Conservation (phyloP, 257 asterid genomes). For the Catharanthus roseus region DNA sequence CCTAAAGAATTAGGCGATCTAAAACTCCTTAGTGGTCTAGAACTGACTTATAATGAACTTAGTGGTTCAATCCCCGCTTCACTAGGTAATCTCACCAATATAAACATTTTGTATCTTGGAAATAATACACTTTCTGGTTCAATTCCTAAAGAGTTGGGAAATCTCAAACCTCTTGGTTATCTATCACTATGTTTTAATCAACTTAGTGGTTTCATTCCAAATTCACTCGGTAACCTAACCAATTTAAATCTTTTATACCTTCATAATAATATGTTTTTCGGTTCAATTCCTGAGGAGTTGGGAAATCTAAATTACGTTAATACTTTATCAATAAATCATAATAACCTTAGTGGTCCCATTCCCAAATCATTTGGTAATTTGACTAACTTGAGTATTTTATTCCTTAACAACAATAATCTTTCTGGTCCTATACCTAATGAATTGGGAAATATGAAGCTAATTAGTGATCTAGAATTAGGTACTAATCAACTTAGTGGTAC, state of each 20-base stretch:
- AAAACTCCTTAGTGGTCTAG: not conserved
- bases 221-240: constrained; percentile 2
- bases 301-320: not conserved
- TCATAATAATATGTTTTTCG: not conserved
- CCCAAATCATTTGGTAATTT: not conserved
- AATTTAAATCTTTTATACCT: not conserved
- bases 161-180: no score
- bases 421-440: no score
- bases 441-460: no score
- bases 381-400: no score
- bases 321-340: not conserved
- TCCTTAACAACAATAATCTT: no score
- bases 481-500: no score
- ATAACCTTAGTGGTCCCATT: constrained; percentile 6
- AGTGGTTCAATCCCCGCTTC: not conserved
- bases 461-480: no score
- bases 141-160: no score
- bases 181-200: no score
- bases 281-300: not conserved
- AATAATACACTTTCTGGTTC: no score
- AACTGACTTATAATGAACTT: not conserved
- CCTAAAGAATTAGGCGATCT: constrained; percentile 15
- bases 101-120: no score
- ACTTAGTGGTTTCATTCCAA: constrained; percentile 11
- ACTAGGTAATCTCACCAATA: not conserved